Evolutionary conservation across 2,329 filamentous ascomycete species (phyloP).

Genomic region (Mycosphaerella sp.): DNA sequence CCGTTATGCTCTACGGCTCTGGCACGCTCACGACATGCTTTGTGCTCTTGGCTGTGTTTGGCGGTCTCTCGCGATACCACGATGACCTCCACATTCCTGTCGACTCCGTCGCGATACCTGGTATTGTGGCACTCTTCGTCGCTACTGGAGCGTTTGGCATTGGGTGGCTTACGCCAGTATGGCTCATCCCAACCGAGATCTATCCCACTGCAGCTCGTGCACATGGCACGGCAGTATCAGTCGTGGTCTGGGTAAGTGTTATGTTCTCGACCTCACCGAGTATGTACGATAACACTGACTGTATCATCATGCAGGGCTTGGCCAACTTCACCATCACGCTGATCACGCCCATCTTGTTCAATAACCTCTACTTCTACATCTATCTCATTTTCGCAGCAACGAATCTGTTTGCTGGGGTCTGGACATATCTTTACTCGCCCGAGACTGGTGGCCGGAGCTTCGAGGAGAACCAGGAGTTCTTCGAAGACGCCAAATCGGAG

Average conservation of each 20-base stretch:
- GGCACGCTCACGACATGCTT: constrained; percentile 46
- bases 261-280: neutral
- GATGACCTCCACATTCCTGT: constrained; percentile 36
- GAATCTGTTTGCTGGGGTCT: constrained; percentile 50
- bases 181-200: constrained; percentile 56
- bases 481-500: constrained; percentile 47
- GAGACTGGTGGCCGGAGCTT: constrained; percentile 55
- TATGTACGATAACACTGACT: neutral
- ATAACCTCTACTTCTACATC: constrained; percentile 54
- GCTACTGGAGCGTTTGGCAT: constrained; percentile 57
- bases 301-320: constrained; percentile 35
- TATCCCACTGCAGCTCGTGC: constrained; percentile 51
- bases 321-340: constrained; percentile 55
- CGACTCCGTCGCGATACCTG: constrained; percentile 45
- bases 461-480: constrained; percentile 56
- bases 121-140: constrained; percentile 49
- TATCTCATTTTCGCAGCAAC: constrained; percentile 53
- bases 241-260: constrained; percentile 44
- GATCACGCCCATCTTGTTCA: constrained; percentile 54
- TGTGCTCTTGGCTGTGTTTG: constrained; percentile 48
- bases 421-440: constrained; percentile 49
- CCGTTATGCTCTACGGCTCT: constrained; percentile 50
- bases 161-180: constrained; percentile 54
- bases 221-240: constrained; percentile 50
- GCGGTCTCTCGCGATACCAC: constrained; percentile 43